Evolutionary conservation across 2,329 filamentous ascomycete species (phyloP), one percentile per base, ranked within the genome.

Genomic region (Colletotrichum navitas): DNA sequence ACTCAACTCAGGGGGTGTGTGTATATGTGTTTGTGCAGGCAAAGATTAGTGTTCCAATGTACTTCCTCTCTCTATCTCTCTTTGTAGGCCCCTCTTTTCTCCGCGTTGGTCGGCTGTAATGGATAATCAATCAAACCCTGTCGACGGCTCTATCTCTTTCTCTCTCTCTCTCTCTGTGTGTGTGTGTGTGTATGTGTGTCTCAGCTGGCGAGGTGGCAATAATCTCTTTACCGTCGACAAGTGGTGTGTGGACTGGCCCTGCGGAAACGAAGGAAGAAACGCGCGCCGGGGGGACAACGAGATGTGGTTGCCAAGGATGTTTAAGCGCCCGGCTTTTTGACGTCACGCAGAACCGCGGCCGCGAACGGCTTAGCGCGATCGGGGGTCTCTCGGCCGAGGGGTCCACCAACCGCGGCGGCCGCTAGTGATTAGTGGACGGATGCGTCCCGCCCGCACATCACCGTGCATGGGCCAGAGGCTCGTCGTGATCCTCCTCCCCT

Each of bases 241-340:
- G 10, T 63, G 47, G 61, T 41, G 43, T 62, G 49, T 43, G 47
- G 34, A 29, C 16, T 41, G 11, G 34, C 43, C 36, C 34, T 39
- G 26, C 49, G 52, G 52, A 41, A 68, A 39, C 41, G 52, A 63
- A 68, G 65, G 65, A 71, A 64, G 65, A 69, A 69, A 72, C 65
- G 65, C 69, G 59, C 24, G 34, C 26, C 34, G 29, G 39, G 43
- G 43, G 18, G 36, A 43, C 39, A 41, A 36, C 29, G 58, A 49
- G 51, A 55, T 36, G 61, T 36, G 49, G 59, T 64, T 51, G 65
- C 69, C 69, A 69, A 72, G 69, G 14, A 24, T 49, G 65, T 64
- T 69, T 72, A 72, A 72, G 69, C 69, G 69, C 69, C 68, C 65
- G 69, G 69, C 47, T 41, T 67, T 67, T 72, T 69, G 69, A 72